phyloP scores from a whole-genome alignment of 192 early-diverging fungal species.

The Phycomyces blakesleeanus region DNA sequence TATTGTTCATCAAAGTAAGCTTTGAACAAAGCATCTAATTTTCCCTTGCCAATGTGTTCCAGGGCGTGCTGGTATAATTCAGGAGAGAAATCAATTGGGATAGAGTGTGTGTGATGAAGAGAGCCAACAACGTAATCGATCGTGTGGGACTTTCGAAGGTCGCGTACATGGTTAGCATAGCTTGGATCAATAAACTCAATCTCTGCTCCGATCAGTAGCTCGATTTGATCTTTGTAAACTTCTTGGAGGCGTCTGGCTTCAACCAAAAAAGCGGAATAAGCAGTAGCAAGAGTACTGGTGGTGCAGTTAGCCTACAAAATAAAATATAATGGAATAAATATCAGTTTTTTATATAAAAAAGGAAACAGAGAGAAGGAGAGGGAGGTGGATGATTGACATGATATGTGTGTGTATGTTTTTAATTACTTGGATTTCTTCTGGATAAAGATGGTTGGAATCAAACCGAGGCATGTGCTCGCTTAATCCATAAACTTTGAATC shows the following conservation, averaged over 20 bases:
- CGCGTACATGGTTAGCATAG: conserved; percentile 47
- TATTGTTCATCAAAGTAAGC: conserved; percentile 90
- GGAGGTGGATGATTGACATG: neutral
- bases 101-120: conserved; percentile 79
- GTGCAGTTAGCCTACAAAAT: conserved; percentile 56
- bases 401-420: too few relatives aligned
- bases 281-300: conserved; percentile 52
- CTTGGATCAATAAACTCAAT: conserved; percentile 74
- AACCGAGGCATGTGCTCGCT: conserved; percentile 92
- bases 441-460: conserved; percentile 77
- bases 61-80: conserved; percentile 54
- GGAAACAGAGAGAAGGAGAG: neutral
- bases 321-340: too few relatives aligned
- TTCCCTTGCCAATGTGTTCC: conserved; percentile 9
- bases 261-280: conserved; percentile 64
- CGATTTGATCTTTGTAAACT: conserved; percentile 64
- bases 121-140: conserved; percentile 93
- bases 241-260: conserved; percentile 70
- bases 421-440: conserved; percentile 70
- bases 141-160: conserved; percentile 40
- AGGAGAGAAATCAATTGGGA: conserved; percentile 81
- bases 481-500: conserved; percentile 76
- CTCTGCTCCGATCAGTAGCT: conserved; percentile 82
- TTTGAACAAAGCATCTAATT: conserved; percentile 50
- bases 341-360: too few relatives aligned